A percentile compares a stretch with the other conserved stretches of the same genome.
Evolutionary conservation across 805 yeast species (phyloP).

Genomic region (Myxozyma lipomycoides): DNA sequence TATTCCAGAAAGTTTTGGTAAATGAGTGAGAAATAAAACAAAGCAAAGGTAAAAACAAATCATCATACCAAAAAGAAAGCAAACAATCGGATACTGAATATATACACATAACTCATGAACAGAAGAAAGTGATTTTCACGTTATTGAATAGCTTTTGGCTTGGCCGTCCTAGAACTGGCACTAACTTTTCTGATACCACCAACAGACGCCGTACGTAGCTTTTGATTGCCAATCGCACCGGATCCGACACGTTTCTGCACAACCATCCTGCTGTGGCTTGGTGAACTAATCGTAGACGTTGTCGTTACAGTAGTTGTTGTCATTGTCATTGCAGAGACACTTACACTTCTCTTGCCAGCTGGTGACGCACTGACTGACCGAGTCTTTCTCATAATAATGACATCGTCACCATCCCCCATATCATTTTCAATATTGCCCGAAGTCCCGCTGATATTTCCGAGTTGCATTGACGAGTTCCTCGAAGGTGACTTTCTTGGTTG

Average conservation of each 20-base stretch:
- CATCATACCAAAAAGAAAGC: too few species aligned
- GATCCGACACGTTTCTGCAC: conserved; percentile 10
- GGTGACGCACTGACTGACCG: conserved; percentile 20
- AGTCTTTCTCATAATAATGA: conserved; percentile 19
- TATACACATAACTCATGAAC: too few species aligned
- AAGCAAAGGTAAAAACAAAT: neutral
- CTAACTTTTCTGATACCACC: conserved; percentile 26
- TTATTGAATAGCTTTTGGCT: neutral
- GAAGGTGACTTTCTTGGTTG: conserved; percentile 72
- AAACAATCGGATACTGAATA: too few species aligned
- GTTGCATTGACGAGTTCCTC: neutral
- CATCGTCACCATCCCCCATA: conserved; percentile 1
- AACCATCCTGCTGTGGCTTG: conserved; percentile 3
- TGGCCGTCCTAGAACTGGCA: conserved; percentile 12
- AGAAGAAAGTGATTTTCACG: too few species aligned
- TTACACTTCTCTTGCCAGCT: conserved; percentile 19
- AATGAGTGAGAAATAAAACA: too few species aligned
- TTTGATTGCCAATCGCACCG: conserved; percentile 8
- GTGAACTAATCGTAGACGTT: conserved; percentile 12
- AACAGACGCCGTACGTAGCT: conserved; percentile 7
- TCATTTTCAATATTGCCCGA: conserved; percentile 3
- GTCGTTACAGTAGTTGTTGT: conserved; percentile 22
- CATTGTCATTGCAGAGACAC: conserved; percentile 26
- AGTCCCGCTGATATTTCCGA: neutral
- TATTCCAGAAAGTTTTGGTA: neutral